Base-by-base conservation (phyloP, 208 protist genomes). In the Leishmania braziliensis region DNA sequence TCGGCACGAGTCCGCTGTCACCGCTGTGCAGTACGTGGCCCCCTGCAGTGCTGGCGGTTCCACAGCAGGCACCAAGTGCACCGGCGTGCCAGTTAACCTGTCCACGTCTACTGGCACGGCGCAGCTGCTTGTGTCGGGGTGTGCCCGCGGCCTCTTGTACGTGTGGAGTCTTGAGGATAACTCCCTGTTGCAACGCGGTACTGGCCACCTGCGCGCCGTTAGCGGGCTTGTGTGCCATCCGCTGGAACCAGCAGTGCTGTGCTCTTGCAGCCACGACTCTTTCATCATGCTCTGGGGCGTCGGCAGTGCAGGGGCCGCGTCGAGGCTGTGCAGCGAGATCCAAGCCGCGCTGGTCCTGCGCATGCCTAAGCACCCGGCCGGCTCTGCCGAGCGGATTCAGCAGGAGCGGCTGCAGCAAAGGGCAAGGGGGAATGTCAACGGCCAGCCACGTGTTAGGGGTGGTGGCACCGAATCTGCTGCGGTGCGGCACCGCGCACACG, bases 81-180 rank as follows among this genome's bases (percentile, higher is more conserved):
- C 18, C 33, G 56, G 9, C 63, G 50, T 63, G 65, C 48, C 18
- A 62, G 63, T 18, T 26, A 53, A n/a, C 62, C 23, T 43, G 6
- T 50, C 66, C 8, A 39, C 63, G 5, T 58, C 76, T 33, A 48
- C 71, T 43, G 53, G 36, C 1, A 33, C 56, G 5, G 58, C 78
- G 46, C 65, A 77, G 43, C 66, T 92, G 75, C 84, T 99, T 16
- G 92, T 98, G 14, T 95, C 96, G 20, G 98, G 96, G 29, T 96
- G 95, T 58, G 94, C 95, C 60, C 90, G 97, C 54, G 96, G 97
- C 8, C 89, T 95, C 20, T 76, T 99, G 18, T 95, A 97, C 23
- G 85, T 98, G 2, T 98, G 95, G 95, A 90, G 82, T 73, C 66
- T 95, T 14, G 80, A 91, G 33, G 93, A 96, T 73, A 90, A 86